A percentile compares a stretch with the other conserved stretches of the same genome.
These are phyloP conservation scores for Alternaria triticina DNA, from an alignment of 2,329 filamentous ascomycete species.

Conservation along the genomic window DNA sequence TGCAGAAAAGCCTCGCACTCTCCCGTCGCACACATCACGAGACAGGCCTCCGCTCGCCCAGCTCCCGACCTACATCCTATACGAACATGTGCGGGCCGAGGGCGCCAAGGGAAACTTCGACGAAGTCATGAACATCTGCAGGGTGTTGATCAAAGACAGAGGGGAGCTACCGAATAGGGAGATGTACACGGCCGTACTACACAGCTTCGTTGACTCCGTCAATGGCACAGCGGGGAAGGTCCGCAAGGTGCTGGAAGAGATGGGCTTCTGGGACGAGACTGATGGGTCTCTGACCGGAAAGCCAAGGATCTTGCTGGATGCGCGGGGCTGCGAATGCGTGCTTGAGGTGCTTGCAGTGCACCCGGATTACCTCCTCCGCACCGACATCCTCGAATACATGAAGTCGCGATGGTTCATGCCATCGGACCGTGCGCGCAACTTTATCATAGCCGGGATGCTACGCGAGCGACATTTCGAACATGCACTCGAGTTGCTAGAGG, in stretches of 20 bases:
- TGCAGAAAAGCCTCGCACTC: neutral
- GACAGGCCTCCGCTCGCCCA: constrained; percentile 26
- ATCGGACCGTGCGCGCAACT: constrained; percentile 67
- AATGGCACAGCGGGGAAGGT: constrained; percentile 72
- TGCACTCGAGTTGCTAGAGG: constrained; percentile 72
- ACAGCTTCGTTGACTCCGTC: constrained; percentile 68
- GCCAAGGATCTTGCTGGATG: constrained; percentile 67
- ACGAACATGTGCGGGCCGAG: constrained; percentile 36
- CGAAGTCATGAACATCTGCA: constrained; percentile 55
- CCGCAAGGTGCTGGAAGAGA: constrained; percentile 71
- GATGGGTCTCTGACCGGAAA: constrained; percentile 31
- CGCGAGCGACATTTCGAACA: constrained; percentile 84
- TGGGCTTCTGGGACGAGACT: constrained; percentile 55
- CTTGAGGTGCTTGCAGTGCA: constrained; percentile 80
- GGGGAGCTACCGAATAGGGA: constrained; percentile 61
- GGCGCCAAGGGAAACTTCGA: constrained; percentile 34
- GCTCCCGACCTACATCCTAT: constrained; percentile 37
- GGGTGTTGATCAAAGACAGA: constrained; percentile 64
- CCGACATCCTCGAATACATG: constrained; percentile 75
- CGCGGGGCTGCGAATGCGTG: constrained; percentile 72
- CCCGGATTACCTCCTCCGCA: constrained; percentile 80
- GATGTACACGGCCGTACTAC: constrained; percentile 77
- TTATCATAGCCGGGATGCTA: constrained; percentile 74
- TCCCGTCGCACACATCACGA: neutral
- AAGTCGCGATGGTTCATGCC: constrained; percentile 73